phyloP scores from a whole-genome alignment of 495 filamentous ascomycete species.

The Aspergillus panamensis region DNA sequence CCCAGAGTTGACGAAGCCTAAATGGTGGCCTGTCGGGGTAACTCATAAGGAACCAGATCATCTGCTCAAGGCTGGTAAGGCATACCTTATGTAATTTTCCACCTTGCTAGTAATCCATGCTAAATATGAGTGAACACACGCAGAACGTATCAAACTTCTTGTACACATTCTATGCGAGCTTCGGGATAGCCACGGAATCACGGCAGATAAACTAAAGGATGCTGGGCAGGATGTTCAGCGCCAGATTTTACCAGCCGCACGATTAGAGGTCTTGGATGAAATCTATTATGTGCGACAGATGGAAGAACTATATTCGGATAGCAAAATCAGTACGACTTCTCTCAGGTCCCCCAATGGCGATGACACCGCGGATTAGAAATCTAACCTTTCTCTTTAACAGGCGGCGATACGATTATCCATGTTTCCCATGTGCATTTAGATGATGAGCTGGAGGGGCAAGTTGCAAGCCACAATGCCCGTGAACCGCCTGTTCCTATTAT shows the following conservation, averaged over 20 bases:
- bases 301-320: slow-evolving; percentile 58
- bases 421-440: slow-evolving; percentile 26
- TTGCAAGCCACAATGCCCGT: neutral
- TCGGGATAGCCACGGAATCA: slow-evolving; percentile 39
- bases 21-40: slow-evolving; percentile 73
- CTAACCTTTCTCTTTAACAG: slow-evolving; percentile 14
- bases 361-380: neutral
- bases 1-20: slow-evolving; percentile 52
- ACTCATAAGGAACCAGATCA: slow-evolving; percentile 80
- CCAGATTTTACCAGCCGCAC: slow-evolving; percentile 33
- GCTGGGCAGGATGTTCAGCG: slow-evolving; percentile 43
- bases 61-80: slow-evolving; percentile 63
- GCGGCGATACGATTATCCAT: slow-evolving; percentile 22
- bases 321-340: slow-evolving; percentile 55
- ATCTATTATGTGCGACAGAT: slow-evolving; percentile 62
- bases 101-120: neutral
- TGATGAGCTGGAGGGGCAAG: slow-evolving; percentile 17
- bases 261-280: slow-evolving; percentile 52
- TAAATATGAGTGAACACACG: slow-evolving; percentile 5
- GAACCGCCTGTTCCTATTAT: neutral
- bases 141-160: slow-evolving; percentile 60
- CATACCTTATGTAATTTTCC: neutral
- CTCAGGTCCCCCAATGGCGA: neutral
- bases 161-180: slow-evolving; percentile 58
- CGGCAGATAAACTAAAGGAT: slow-evolving; percentile 41